These are phyloP conservation scores for Sugiyamaella qingdaonensis DNA, from an alignment of 805 yeast species.

Conservation along the genomic window DNA sequence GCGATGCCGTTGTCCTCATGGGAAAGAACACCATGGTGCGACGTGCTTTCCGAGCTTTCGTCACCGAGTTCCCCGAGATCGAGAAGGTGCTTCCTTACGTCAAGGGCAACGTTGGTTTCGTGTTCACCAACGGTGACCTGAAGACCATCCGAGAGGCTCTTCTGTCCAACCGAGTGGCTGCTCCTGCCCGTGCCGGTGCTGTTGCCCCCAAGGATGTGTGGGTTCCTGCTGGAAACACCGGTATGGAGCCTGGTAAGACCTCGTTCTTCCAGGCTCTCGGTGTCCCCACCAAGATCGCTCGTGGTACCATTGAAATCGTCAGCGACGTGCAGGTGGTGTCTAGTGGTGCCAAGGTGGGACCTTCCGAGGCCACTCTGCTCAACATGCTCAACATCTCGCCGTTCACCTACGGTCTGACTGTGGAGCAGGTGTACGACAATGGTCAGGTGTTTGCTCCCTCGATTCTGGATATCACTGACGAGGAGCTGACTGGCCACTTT, in stretches of 20 bases:
- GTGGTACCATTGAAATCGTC: slow-evolving; percentile 99
- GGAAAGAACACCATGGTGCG: slow-evolving; percentile 99
- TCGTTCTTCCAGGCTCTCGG: slow-evolving; percentile 99
- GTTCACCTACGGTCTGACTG: slow-evolving; percentile 96
- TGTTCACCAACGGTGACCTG: slow-evolving; percentile 96
- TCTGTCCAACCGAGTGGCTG: slow-evolving; percentile 93
- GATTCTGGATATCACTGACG: slow-evolving; percentile 98
- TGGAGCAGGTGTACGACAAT: slow-evolving; percentile 95
- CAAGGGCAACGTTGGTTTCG: slow-evolving; percentile 99
- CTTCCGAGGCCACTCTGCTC: slow-evolving; percentile 96
- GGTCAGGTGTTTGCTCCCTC: slow-evolving; percentile 97
- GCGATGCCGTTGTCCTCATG: slow-evolving; percentile 93
- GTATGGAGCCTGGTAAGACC: slow-evolving; percentile 99
- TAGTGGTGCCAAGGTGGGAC: slow-evolving; percentile 88
- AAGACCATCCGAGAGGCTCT: slow-evolving; percentile 86
- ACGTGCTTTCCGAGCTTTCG: slow-evolving; percentile 97
- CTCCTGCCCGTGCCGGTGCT: slow-evolving; percentile 99
- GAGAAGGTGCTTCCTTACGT: slow-evolving; percentile 93
- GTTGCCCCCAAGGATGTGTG: slow-evolving; percentile 96
- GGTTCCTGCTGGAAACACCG: slow-evolving; percentile 99
- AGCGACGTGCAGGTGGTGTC: slow-evolving; percentile 93
- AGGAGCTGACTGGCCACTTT: slow-evolving; percentile 89
- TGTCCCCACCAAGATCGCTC: slow-evolving; percentile 99
- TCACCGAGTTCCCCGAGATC: slow-evolving; percentile 89
- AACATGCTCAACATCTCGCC: slow-evolving; percentile 99